These are phyloP conservation scores for Nematodospora valgi DNA, from an alignment of 805 yeast genomes.

Conservation along the genomic window DNA sequence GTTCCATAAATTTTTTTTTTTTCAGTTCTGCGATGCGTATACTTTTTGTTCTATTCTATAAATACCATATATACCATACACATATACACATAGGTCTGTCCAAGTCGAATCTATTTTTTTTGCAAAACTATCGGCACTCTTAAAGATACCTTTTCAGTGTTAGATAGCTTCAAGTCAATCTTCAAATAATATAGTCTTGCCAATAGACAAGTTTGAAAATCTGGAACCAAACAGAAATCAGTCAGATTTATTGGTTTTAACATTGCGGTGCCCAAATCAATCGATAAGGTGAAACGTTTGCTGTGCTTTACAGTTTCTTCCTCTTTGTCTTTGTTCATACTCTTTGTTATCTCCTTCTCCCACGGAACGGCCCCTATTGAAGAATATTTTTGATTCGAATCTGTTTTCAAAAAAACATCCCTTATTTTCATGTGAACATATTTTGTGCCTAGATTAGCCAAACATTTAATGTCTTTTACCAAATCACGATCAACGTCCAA, in stretches of 20 bases:
- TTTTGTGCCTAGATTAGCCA: conserved; percentile 28
- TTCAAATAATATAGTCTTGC: conserved; percentile 33
- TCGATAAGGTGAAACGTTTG: conserved; percentile 19
- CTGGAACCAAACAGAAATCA: conserved; percentile 35
- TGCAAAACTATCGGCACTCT: conserved; percentile 28
- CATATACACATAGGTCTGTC: no score
- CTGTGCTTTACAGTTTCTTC: conserved; percentile 16
- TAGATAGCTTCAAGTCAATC: conserved; percentile 20
- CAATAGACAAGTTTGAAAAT: conserved; percentile 34
- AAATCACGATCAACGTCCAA: conserved; percentile 24
- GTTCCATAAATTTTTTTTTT: no score
- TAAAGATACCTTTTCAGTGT: conserved; percentile 20
- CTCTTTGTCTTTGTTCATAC: background rate
- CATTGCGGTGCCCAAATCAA: conserved; percentile 26
- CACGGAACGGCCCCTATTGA: conserved; percentile 13
- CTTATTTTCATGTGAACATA: conserved; percentile 24
- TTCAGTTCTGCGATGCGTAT: no score
- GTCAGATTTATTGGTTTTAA: conserved; percentile 13
- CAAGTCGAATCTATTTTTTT: conserved; percentile 8
- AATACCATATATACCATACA: no score
- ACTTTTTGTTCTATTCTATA: no score
- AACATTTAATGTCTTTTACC: conserved; percentile 26
- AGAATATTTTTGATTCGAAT: conserved; percentile 8
- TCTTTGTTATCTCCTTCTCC: conserved; percentile 15
- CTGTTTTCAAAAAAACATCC: conserved; percentile 12